Percentiles rank a stretch among this genome's conserved stretches.
These are phyloP conservation scores for Debaryomyces fabryi DNA, from an alignment of 1,139 yeast genomes.

Conservation along the genomic window DNA sequence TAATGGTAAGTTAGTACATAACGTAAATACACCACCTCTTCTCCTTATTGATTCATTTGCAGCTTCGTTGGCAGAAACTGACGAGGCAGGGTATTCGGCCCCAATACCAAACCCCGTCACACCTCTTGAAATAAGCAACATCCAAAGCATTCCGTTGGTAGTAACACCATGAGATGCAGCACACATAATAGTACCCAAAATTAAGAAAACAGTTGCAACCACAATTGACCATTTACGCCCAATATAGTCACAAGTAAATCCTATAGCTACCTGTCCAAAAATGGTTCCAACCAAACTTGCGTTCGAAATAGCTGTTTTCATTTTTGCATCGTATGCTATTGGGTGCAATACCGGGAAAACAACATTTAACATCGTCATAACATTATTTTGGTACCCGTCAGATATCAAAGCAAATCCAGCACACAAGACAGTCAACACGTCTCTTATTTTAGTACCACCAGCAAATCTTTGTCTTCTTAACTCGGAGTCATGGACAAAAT, in stretches of 20 bases:
- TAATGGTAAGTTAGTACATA: constrained; percentile 73
- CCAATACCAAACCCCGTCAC: constrained; percentile 77
- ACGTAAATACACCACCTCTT: constrained; percentile 64
- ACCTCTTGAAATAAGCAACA: constrained; percentile 69
- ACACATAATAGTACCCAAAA: constrained; percentile 49
- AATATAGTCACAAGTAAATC: constrained; percentile 47
- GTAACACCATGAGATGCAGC: constrained; percentile 52
- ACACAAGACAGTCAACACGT: constrained; percentile 41
- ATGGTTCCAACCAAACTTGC: constrained; percentile 54
- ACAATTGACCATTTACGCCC: constrained; percentile 53
- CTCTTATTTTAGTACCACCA: constrained; percentile 31
- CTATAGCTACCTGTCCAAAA: constrained; percentile 51
- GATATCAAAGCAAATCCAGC: constrained; percentile 56
- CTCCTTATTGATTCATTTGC: constrained; percentile 63
- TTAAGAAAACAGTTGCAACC: constrained; percentile 45
- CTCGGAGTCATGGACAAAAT: constrained; percentile 38
- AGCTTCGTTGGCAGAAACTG: constrained; percentile 71
- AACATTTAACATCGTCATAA: constrained; percentile 49
- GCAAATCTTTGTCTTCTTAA: constrained; percentile 34
- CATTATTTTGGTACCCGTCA: constrained; percentile 57
- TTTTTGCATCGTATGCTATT: constrained; percentile 22
- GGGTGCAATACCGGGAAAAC: constrained; percentile 38
- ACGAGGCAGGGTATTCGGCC: constrained; percentile 75
- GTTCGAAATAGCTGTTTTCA: constrained; percentile 52
- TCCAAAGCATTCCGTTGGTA: constrained; percentile 61